Base-by-base conservation (phyloP, 1,284 basidiomycete species). In the Coriolopsis trogii region DNA sequence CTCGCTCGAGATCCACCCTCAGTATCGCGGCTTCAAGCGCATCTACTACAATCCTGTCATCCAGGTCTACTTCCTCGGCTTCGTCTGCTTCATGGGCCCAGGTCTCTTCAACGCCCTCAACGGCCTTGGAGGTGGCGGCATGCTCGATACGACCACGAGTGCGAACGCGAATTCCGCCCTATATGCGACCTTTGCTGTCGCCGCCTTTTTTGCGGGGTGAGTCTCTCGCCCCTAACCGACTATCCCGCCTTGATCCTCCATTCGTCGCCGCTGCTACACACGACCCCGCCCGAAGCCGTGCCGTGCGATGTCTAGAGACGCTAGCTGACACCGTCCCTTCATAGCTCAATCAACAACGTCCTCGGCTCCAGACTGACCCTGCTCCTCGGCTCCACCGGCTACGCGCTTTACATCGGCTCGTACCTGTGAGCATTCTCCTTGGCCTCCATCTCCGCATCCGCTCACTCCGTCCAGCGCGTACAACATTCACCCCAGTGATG, bases 321-420 rank as follows among this genome's bases (percentile, higher is more conserved):
- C 7, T 20, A 20, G 33, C 47, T 47, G 49, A 49, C 46, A 39
- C 13, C 23, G 26, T 23, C n/a, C 10, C n/a, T n/a, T n/a, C 33
- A 23, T 52, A 89, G 87, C 28, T 85, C 88, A 21, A 73, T 91
- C 69, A 84, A 90, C 74, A 87, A 93, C 62, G 80, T 81, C 53
- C 74, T 94, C 30, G 91, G 91, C n/a, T 75, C 88, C 24, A 77
- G 81, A 16, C 61, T 84, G 10, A 91, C 90, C 0, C 81, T 94
- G 15, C 73, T 85, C 21, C 60, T 93, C 13, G 91, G 91, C 43
- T 85, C 82, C 18, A 67, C 74, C 6, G 88, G 87, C 9, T 91
- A 90, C 63, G 75, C 81, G 7, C 73, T 93, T 29, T 93, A 91
- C 67, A 82, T 91, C 49, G 85, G 82, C 7, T 80, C 85, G 9